Conservation (phyloP, 768 basidiomycete species). For the Coprinellus micaceus region DNA sequence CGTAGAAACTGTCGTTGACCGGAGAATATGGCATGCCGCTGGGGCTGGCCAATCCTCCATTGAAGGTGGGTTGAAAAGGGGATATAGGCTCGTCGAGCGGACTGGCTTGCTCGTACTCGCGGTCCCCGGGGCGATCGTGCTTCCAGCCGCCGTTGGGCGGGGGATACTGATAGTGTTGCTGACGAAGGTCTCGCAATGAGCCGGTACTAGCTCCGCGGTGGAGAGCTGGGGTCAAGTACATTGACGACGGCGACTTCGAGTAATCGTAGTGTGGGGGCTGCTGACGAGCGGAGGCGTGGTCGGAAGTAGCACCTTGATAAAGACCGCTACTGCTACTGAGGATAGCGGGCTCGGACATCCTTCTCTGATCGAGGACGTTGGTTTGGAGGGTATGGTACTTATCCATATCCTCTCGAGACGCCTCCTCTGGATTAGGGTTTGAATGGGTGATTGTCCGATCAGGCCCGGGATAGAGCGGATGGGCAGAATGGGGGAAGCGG, state of each 20-base stretch:
- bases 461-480: slow-evolving; percentile 38
- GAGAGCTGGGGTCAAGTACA: slow-evolving; percentile 37
- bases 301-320: slow-evolving; percentile 33
- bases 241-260: slow-evolving; percentile 31
- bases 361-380: slow-evolving; percentile 51
- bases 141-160: slow-evolving; percentile 36
- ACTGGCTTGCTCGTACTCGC: slow-evolving; percentile 14
- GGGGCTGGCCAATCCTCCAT: slow-evolving; percentile 34
- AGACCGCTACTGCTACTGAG: slow-evolving; percentile 35
- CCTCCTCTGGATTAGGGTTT: slow-evolving; percentile 35
- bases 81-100: slow-evolving; percentile 47
- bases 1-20: slow-evolving; percentile 48
- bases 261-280: slow-evolving; percentile 36
- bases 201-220: slow-evolving; percentile 45
- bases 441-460: slow-evolving; percentile 34
- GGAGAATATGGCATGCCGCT: slow-evolving; percentile 44
- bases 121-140: slow-evolving; percentile 30
- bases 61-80: slow-evolving; percentile 52
- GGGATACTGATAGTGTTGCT: slow-evolving; percentile 35
- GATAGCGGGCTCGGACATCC: slow-evolving; percentile 66
- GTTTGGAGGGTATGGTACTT: slow-evolving; percentile 35
- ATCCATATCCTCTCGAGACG: slow-evolving; percentile 31
- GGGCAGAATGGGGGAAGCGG: slow-evolving; percentile 41
- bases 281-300: slow-evolving; percentile 28
- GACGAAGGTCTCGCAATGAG: slow-evolving; percentile 41